Percentiles rank a stretch among this genome's conserved stretches.
These are phyloP conservation scores for Hygrophorus russula DNA, from an alignment of 768 basidiomycete genomes.

Conservation along the genomic window DNA sequence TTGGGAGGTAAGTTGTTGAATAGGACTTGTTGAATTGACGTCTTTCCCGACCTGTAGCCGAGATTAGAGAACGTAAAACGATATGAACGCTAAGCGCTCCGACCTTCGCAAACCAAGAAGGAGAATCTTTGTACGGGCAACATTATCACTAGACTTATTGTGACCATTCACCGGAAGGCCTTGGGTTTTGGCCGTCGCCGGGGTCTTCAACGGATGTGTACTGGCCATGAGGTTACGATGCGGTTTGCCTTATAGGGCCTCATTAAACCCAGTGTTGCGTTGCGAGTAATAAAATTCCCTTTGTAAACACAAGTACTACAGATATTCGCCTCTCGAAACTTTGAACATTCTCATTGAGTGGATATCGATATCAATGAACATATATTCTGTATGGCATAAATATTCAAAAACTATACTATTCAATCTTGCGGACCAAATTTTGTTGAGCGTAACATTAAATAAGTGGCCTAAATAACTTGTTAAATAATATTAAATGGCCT, in stretches of 20 bases:
- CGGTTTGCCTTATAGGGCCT: no score
- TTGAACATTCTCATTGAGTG: no score
- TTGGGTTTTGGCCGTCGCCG: conserved; percentile 14
- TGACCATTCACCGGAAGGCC: conserved; percentile 19
- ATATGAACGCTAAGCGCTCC: conserved; percentile 7
- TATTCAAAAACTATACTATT: no score
- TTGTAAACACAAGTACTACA: neutral
- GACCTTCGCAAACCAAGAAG: conserved; percentile 64
- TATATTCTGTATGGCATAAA: no score
- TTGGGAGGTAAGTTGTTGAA: conserved; percentile 77
- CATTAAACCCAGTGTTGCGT: no score
- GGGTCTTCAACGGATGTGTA: conserved; percentile 1
- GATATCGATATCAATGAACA: no score
- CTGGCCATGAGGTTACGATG: neutral
- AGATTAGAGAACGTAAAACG: conserved; percentile 2
- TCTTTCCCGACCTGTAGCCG: conserved; percentile 71
- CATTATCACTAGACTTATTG: conserved; percentile 14
- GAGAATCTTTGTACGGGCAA: conserved; percentile 55
- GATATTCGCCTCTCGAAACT: neutral
- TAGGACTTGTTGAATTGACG: conserved; percentile 84
- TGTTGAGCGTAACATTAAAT: no score
- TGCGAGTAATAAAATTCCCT: neutral
- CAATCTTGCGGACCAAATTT: no score
- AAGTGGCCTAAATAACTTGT: no score
- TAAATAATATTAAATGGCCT: no score